phyloP scores from a whole-genome alignment of 176 grass and related monocot genomes.

The Oryza australiensis region DNA sequence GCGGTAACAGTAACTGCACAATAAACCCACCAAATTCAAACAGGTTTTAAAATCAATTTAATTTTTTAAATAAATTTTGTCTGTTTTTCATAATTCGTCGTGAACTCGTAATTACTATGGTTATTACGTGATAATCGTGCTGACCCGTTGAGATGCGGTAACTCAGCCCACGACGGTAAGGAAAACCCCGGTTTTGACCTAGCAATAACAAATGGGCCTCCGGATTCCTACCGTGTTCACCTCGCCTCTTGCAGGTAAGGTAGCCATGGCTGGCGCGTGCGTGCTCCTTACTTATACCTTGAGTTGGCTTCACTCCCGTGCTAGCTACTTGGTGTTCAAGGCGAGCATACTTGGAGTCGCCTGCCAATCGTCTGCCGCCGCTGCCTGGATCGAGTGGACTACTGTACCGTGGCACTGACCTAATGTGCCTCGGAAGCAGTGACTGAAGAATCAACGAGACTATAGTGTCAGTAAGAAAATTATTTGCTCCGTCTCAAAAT shows the following conservation, averaged over 20 bases:
- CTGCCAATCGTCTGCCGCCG: not conserved
- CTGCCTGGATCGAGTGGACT: not conserved
- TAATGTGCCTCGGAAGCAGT: not conserved
- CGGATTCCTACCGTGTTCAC: constrained; percentile 47
- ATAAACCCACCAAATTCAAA: too few relatives aligned
- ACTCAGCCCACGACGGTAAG: too few relatives aligned
- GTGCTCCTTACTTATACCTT: constrained; percentile 29
- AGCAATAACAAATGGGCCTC: not conserved
- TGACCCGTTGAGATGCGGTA: too few relatives aligned
- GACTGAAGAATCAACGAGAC: not conserved
- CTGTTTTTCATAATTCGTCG: too few relatives aligned
- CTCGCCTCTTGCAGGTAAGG: constrained; percentile 4
- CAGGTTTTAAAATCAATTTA: too few relatives aligned
- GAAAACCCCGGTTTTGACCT: constrained; percentile 37
- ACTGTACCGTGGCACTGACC: not conserved
- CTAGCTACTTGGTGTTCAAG: not conserved
- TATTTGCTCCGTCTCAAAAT: too few relatives aligned
- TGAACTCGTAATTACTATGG: too few relatives aligned
- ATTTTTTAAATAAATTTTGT: too few relatives aligned
- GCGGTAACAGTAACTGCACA: too few relatives aligned
- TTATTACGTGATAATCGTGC: too few relatives aligned
- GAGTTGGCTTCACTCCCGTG: constrained; percentile 34
- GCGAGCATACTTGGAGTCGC: constrained; percentile 33
- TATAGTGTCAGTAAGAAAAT: too few relatives aligned
- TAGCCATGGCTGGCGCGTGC: constrained; percentile 24